Conservation (phyloP, 176 grass and related monocot species). For the Leersia perrieri region DNA sequence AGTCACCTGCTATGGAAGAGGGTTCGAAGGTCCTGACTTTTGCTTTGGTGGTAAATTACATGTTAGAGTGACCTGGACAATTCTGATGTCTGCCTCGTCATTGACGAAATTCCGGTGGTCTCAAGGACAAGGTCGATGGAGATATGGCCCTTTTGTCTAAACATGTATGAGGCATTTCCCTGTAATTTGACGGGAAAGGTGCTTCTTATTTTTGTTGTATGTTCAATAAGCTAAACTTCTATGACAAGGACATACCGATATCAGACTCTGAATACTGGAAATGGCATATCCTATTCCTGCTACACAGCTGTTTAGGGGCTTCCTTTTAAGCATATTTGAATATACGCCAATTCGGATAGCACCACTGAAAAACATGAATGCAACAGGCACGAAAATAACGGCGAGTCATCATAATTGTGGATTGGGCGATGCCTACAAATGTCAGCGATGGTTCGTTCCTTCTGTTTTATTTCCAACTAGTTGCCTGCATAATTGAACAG, state of each 20-base stretch:
- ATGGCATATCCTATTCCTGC: background rate
- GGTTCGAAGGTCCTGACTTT: background rate
- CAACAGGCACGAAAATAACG: background rate
- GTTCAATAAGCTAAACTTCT: background rate
- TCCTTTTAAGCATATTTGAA: background rate
- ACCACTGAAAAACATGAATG: background rate
- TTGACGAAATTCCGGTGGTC: background rate
- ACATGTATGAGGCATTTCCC: constrained; percentile 13
- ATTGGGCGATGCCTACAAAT: background rate
- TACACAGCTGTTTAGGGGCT: background rate
- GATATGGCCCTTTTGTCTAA: constrained; percentile 12
- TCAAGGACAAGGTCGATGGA: background rate
- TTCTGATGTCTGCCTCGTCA: background rate
- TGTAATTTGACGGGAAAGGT: background rate
- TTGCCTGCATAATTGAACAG: background rate
- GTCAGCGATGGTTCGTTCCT: too few relatives aligned
- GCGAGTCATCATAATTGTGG: too few relatives aligned
- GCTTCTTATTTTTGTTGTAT: constrained; percentile 11
- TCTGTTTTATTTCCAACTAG: background rate
- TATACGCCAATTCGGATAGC: background rate
- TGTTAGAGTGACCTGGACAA: background rate
- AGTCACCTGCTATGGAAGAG: background rate
- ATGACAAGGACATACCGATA: background rate
- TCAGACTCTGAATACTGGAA: background rate
- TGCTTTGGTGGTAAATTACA: background rate